Percentiles rank a stretch among this genome's conserved stretches.
Conservation (phyloP, 2,329 filamentous ascomycete species). For the Sporothrix brasiliensis region DNA sequence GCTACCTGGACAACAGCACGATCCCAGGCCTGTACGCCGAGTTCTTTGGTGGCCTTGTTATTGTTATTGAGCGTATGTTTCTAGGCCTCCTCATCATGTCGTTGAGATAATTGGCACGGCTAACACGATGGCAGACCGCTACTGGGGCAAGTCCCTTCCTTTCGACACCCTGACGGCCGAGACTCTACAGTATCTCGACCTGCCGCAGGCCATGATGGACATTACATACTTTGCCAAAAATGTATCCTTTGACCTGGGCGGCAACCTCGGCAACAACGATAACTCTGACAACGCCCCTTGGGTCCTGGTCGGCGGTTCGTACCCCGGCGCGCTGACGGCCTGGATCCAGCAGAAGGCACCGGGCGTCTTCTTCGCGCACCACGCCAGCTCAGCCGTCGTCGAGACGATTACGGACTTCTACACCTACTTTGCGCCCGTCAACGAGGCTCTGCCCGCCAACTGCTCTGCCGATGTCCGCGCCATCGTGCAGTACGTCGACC, state of each 20-base stretch:
- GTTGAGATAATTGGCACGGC: background rate
- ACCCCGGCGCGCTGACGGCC: slow-evolving; percentile 57
- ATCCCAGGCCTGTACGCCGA: slow-evolving; percentile 46
- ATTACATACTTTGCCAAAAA: slow-evolving; percentile 48
- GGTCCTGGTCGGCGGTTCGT: slow-evolving; percentile 58
- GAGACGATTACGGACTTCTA: slow-evolving; percentile 56
- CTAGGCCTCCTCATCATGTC: background rate
- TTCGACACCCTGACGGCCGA: slow-evolving; percentile 44
- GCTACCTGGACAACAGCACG: slow-evolving; percentile 43
- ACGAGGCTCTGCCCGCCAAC: slow-evolving; percentile 57
- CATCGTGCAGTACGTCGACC: slow-evolving; percentile 58
- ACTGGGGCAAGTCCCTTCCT: slow-evolving; percentile 48
- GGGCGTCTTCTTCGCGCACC: slow-evolving; percentile 60
- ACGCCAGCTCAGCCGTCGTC: slow-evolving; percentile 58
- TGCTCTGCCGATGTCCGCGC: slow-evolving; percentile 55
- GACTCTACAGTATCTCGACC: slow-evolving; percentile 47
- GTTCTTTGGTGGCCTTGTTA: slow-evolving; percentile 45
- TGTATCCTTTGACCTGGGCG: slow-evolving; percentile 55
- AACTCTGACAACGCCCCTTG: slow-evolving; percentile 56
- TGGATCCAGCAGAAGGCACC: slow-evolving; percentile 56
- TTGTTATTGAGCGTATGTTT: slow-evolving; percentile 45
- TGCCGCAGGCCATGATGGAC: slow-evolving; percentile 48
- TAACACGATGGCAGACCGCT: slow-evolving; percentile 40
- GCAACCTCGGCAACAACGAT: slow-evolving; percentile 42
- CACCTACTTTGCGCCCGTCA: slow-evolving; percentile 57